phyloP scores from a whole-genome alignment of 768 basidiomycete species.

The Boletus subparvulus region DNA sequence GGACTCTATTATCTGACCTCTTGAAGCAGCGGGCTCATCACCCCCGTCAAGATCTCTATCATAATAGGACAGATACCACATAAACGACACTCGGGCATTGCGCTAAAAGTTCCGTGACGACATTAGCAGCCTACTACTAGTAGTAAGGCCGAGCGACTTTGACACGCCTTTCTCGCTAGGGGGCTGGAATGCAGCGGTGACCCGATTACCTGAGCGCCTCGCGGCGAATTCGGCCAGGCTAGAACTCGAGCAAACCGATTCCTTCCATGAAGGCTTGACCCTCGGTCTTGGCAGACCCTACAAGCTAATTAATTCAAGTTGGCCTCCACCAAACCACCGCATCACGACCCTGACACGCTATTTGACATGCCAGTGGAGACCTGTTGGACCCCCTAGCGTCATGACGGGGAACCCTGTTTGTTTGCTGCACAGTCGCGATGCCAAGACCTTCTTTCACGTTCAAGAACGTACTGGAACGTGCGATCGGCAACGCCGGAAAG shows the following conservation, averaged over 20 bases:
- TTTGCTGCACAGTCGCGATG: neutral
- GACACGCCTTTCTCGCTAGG: neutral
- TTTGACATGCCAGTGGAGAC: neutral
- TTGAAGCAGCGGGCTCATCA: too few relatives aligned
- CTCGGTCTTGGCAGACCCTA: neutral
- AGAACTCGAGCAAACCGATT: neutral
- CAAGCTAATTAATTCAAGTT: too few relatives aligned
- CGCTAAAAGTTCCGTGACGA: neutral
- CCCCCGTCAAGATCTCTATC: neutral
- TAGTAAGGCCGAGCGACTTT: neutral
- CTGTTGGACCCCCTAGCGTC: neutral
- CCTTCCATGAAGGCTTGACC: neutral
- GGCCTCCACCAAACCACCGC: neutral
- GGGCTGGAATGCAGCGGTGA: neutral
- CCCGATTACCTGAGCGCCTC: neutral
- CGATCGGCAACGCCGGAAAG: neutral
- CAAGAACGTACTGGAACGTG: neutral
- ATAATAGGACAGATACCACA: neutral
- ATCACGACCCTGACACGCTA: neutral
- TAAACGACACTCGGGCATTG: neutral
- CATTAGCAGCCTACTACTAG: neutral
- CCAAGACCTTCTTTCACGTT: too few relatives aligned
- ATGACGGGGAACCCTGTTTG: neutral
- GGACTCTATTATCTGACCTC: too few relatives aligned
- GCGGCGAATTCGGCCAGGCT: conserved; percentile 3